Evolutionary conservation across 116 monocot genomes (phyloP), one percentile per base, ranked within the genome.

Genomic region (Dioscorea cayenensis): DNA sequence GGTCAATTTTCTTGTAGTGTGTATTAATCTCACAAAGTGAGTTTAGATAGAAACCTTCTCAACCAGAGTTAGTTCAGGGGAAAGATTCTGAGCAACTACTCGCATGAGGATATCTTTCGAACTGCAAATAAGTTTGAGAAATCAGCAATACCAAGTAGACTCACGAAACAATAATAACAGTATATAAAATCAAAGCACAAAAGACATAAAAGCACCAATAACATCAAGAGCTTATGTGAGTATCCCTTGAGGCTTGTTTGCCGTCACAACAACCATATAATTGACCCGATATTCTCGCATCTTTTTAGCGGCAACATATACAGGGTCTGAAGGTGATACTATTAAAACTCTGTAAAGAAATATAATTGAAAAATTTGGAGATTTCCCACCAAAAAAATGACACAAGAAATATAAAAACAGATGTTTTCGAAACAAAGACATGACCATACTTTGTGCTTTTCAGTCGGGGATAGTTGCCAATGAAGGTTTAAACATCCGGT

Each of bases 81-180:
- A 90, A 84, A 93, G 78, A 86, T 93, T 90, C 29, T 81, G 93
- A 51, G 97, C 90, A 27, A 99, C 97, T 28, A 99, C 89, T 60
- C 93, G 90, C 93, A 93, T 86, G 36, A 99, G 89, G 12, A 99
- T 80, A 86, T 99, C 97, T 70, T 93, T 99, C 69, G 97, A 93
- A 9, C 97, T 99, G 81, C 72, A 79, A 19, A 29, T 73, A 64
- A 81, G 64, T 59, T 50, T 18, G 67, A 52, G 25, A 21, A 48
- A 38, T 25, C n/a, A 73, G 5, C 35, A 61, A 63, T n/a, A 68
- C 51, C 8, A 36, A 82, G 2, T 49, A 32, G 67, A 27, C 38
- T 35, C 29, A 71, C 25, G 73, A 12, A 12, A 7, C 50, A 8
- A 28, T 36, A n/a, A 14, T 18, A 68, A 11, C 14, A 14, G 27